phyloP scores from a whole-genome alignment of 23 red algal genomes.

The Gracilaria domingensis region DNA sequence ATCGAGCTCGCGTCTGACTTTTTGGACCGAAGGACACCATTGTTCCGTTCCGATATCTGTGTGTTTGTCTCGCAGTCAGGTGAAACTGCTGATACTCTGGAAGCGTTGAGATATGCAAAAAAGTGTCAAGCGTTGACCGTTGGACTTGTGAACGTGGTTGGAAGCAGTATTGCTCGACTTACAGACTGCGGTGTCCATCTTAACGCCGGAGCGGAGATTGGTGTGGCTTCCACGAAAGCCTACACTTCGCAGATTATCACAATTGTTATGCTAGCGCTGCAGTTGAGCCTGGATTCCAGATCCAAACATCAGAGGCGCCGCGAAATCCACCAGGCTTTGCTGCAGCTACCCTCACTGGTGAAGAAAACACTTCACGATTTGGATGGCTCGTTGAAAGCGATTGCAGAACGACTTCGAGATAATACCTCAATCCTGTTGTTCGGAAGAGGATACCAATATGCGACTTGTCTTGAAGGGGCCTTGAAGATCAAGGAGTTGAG shows the following conservation, averaged over 20 bases:
- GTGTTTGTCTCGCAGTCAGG: slow-evolving; percentile 96
- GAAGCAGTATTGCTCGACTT: slow-evolving; percentile 89
- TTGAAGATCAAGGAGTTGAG: slow-evolving; percentile 98
- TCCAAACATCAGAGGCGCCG: slow-evolving; percentile 76
- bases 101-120: slow-evolving; percentile 88
- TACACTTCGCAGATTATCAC: slow-evolving; percentile 98
- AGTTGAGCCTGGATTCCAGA: slow-evolving; percentile 80
- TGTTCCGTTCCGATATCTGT: slow-evolving; percentile 93
- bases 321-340: slow-evolving; percentile 84
- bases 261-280: slow-evolving; percentile 90
- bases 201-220: slow-evolving; percentile 97
- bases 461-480: slow-evolving; percentile 93
- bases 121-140: slow-evolving; percentile 87
- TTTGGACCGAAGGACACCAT: slow-evolving; percentile 83
- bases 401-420: slow-evolving; percentile 63
- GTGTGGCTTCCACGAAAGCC: slow-evolving; percentile 95
- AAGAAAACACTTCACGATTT: slow-evolving; percentile 61
- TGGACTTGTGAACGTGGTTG: slow-evolving; percentile 95
- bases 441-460: slow-evolving; percentile 97
- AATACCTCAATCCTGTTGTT: slow-evolving; percentile 85
- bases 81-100: slow-evolving; percentile 97
- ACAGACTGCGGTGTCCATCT: slow-evolving; percentile 97
- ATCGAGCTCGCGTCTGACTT: slow-evolving; percentile 98
- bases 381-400: slow-evolving; percentile 62
- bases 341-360: slow-evolving; percentile 65